Evolutionary conservation across 495 filamentous ascomycete species (phyloP).

Genomic region (Corynascus novoguineensis): DNA sequence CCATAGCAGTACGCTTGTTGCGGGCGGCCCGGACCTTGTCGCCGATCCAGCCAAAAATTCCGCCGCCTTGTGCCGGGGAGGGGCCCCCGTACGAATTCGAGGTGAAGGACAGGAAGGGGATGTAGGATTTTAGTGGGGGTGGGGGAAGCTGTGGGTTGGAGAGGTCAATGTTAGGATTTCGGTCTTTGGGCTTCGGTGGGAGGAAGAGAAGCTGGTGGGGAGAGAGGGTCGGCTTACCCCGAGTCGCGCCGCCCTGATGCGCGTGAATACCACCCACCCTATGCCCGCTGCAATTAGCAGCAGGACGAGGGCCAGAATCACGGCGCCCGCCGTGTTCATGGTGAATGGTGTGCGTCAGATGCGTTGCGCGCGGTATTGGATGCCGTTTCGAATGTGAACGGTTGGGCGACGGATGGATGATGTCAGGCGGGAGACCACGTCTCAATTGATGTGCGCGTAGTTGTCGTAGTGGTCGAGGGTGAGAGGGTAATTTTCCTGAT

Average conservation of each 20-base stretch:
- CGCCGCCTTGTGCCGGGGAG: constrained; percentile 52
- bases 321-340: constrained; percentile 40
- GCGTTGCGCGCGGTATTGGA: no score
- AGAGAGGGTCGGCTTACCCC: constrained; percentile 40
- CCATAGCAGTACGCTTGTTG: constrained; percentile 49
- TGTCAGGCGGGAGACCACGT: neutral
- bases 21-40: constrained; percentile 41
- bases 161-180: neutral
- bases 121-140: constrained; percentile 57
- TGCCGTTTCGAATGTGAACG: no score
- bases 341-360: neutral
- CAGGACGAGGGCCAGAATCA: constrained; percentile 49
- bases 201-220: neutral
- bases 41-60: constrained; percentile 55
- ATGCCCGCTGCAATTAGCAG: constrained; percentile 39
- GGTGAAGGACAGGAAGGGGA: constrained; percentile 43
- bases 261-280: constrained; percentile 52
- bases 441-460: neutral
- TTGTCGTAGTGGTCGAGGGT: neutral
- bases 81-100: constrained; percentile 34
- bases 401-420: neutral
- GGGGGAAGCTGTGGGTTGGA: constrained; percentile 52
- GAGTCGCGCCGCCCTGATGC: constrained; percentile 55
- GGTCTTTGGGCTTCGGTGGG: neutral
- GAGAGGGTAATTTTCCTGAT: neutral